Evolutionary conservation across 495 filamentous ascomycete species (phyloP).

Genomic region (Neurospora sp.): DNA sequence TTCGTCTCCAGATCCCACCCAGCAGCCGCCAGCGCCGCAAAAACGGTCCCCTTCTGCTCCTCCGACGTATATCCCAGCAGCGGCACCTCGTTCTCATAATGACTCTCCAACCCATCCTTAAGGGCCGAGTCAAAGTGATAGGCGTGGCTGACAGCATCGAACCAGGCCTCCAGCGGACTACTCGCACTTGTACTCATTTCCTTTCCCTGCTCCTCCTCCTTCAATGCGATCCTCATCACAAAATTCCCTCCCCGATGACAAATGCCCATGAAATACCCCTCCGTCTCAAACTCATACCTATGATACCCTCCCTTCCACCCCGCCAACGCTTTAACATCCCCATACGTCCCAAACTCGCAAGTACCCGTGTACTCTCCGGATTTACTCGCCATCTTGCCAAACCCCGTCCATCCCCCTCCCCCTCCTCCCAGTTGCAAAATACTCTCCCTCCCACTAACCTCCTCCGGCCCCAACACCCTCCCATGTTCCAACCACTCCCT

Average conservation of each 20-base stretch:
- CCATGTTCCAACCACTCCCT: constrained; percentile 46
- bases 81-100: constrained; percentile 27
- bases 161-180: constrained; percentile 61
- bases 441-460: constrained; percentile 56
- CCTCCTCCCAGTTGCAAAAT: constrained; percentile 43
- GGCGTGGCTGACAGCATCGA: constrained; percentile 56
- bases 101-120: constrained; percentile 23
- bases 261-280: constrained; percentile 48
- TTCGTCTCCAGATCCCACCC: constrained; percentile 39
- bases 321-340: constrained; percentile 22
- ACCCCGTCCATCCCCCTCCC: neutral
- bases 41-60: constrained; percentile 23
- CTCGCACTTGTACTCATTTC: constrained; percentile 16
- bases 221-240: constrained; percentile 53
- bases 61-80: constrained; percentile 24
- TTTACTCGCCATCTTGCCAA: constrained; percentile 30
- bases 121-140: constrained; percentile 27
- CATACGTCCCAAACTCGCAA: constrained; percentile 27
- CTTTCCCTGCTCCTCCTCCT: constrained; percentile 27
- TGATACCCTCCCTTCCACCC: constrained; percentile 31
- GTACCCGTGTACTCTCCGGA: constrained; percentile 36
- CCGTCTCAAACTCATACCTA: constrained; percentile 39
- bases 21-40: constrained; percentile 18
- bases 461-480: constrained; percentile 48
- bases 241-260: constrained; percentile 29